Evolutionary conservation across 768 basidiomycete species (phyloP).

Genomic region (Russula earlei): DNA sequence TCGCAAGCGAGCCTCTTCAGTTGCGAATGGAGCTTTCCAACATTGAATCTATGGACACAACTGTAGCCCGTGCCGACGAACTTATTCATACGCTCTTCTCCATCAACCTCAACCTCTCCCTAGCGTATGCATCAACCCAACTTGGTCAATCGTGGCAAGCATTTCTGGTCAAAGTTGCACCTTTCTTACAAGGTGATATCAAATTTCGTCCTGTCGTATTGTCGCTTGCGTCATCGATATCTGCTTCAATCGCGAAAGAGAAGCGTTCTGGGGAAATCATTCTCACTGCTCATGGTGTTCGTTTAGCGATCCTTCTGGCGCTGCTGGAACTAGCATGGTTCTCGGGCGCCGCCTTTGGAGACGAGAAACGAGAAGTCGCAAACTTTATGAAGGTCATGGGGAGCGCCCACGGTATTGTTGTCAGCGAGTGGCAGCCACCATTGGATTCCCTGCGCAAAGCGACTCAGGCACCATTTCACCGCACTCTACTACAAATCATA

Average conservation of each 20-base stretch:
- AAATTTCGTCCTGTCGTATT: constrained; percentile 47
- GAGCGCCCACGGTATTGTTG: constrained; percentile 54
- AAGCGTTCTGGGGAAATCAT: constrained; percentile 75
- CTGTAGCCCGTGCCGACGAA: constrained; percentile 35
- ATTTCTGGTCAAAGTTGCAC: constrained; percentile 52
- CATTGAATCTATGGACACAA: constrained; percentile 28
- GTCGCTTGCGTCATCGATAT: constrained; percentile 50
- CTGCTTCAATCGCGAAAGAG: constrained; percentile 58
- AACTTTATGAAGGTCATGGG: constrained; percentile 53
- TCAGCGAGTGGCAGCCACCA: constrained; percentile 68
- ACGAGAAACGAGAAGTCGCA: constrained; percentile 37
- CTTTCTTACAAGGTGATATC: constrained; percentile 55
- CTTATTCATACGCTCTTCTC: constrained; percentile 53
- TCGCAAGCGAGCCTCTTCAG: constrained; percentile 51
- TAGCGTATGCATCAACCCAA: constrained; percentile 68
- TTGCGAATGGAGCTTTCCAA: constrained; percentile 49
- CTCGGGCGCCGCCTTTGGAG: constrained; percentile 39
- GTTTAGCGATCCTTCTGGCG: constrained; percentile 63
- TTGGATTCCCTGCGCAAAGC: constrained; percentile 61
- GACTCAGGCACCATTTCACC: constrained; percentile 64
- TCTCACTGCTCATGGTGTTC: constrained; percentile 66
- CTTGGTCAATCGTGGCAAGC: constrained; percentile 73
- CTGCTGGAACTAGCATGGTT: constrained; percentile 80
- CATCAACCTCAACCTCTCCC: constrained; percentile 81
- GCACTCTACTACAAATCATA: constrained; percentile 65